Evolutionary conservation across 73 alveolate species (phyloP), one percentile per base, ranked within the genome.

Genomic region (Stentor roeselii): DNA sequence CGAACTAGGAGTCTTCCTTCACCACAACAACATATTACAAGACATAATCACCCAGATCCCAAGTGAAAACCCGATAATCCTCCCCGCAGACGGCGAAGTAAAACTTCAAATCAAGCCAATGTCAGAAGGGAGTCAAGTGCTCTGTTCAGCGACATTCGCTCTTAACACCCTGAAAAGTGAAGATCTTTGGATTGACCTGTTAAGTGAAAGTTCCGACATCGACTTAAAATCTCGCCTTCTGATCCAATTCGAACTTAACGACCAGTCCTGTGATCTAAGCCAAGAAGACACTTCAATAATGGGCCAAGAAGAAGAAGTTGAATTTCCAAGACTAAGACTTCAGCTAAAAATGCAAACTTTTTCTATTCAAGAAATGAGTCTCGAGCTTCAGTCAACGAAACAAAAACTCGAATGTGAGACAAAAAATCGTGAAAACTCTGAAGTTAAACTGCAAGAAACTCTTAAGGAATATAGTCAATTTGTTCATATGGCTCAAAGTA

Each of bases 401-500:
- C 30, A 50, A 50, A 50, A 50, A 50, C 67, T 50, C 6, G 6
- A 6, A 50, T 11, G 6, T 11, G 67, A 50, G 21, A 50, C 6
- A 6, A 21, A 50, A 6, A 11, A 6, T 11, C 6, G 21, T 11
- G 30, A 50, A 50, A 6, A 50, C 6, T 6, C 21, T 50, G 67
- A 50, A 50, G 67, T 11, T 50, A 50, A 50, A 50, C 67, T 11
- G 6, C 67, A 50, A 50, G 67, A 50, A 50, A 50, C 67, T 21
- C 67, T 50, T 50, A 50, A 50, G 21, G 67, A 50, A 50, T 50
- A 50, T 21, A 50, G 67, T 50, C 67, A 50, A 50, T 50, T 50
- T 50, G 67, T 67, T n/a, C 27, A 34, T n/a, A n/a, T 21, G 41
- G n/a, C 80, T 67, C 80, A 67, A 67, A 34, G 27, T 21, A n/a